Evolutionary conservation across 441 rosid species (phyloP), one percentile per base, ranked within the genome.

Genomic region (Melastoma candidum): DNA sequence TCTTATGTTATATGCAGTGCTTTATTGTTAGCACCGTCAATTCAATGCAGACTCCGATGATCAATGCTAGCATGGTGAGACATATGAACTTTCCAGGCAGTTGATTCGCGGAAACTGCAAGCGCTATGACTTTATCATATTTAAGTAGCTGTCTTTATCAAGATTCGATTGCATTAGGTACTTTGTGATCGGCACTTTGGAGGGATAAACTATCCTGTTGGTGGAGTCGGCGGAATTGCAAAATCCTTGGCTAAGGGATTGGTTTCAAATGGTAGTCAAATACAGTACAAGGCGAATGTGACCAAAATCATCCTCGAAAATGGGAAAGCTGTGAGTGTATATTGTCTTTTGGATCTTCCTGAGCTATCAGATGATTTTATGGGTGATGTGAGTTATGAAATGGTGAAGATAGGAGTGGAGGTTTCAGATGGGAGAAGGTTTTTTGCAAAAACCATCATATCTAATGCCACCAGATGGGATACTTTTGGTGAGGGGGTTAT

Each of bases 391-490:
- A 39, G 22, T 50, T 13, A 43, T 13, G 48, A 46, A 48, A 60
- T 48, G 66, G 69, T 67, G 65, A 69, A 92, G 98, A 80, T 84
- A 4, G 97, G 98, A 63, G 95, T 84, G 49, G 76, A 77, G 82
- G 79, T 92, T 46, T 83, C 95, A 47, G 92, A 85, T 75, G 95
- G 97, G 69, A 79, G 95, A 69, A 71, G 84, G 51, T 69, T 82
- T 72, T 85, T 68, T 9, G 84, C 90, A 44, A 78, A 77, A 68
- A 92, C 95, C n/a, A 64, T 88, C 68, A 78, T 92, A 61, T 92
- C 98, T 61, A 92, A 88, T 74, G 97, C 97, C 61, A 88, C 97
- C 43, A 86, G 97, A 82, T 92, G 98, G 98, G 97, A 86, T 69
- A 93, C 98, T 26, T 93, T 93, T 67, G 95, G 98, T 93, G 70